These are phyloP conservation scores for Candida fluviatilis DNA, from an alignment of 805 yeast species.

Conservation along the genomic window DNA sequence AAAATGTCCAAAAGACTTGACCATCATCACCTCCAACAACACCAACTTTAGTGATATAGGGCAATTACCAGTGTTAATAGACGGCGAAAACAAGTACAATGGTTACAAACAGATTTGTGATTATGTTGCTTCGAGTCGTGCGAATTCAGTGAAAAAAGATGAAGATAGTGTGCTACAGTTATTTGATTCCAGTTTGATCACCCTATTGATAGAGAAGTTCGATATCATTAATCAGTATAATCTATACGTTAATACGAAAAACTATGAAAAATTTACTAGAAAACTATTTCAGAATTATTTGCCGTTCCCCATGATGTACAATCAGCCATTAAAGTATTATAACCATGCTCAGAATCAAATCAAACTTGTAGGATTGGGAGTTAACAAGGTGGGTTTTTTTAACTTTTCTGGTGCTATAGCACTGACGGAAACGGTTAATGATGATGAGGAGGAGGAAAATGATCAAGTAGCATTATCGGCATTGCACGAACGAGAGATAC, in stretches of 20 bases:
- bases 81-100: conserved; percentile 9
- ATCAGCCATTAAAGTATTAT: conserved; percentile 51
- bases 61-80: conserved; percentile 45
- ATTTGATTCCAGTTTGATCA: conserved; percentile 41
- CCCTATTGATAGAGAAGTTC: conserved; percentile 39
- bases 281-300: conserved; percentile 47
- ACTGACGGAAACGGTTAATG: conserved; percentile 27
- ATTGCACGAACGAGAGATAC: conserved; percentile 33
- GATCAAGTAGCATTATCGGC: conserved; percentile 29
- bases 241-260: conserved; percentile 49
- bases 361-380: conserved; percentile 25
- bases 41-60: conserved; percentile 48
- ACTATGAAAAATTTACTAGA: conserved; percentile 60
- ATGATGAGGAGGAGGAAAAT: conserved; percentile 15
- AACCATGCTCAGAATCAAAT: conserved; percentile 32
- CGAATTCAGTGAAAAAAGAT: conserved; percentile 3
- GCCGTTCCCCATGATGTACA: conserved; percentile 75
- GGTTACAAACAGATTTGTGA: conserved; percentile 16
- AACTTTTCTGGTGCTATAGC: conserved; percentile 18
- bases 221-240: conserved; percentile 52
- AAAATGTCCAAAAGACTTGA: conserved; percentile 11
- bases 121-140: conserved; percentile 4
- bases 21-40: conserved; percentile 54
- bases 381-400: conserved; percentile 26
- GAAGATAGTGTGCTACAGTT: conserved; percentile 18